A percentile compares a stretch with the other conserved stretches of the same genome.
Conservation (phyloP, 1,284 basidiomycete species). For the Ceratobasidium sp. region DNA sequence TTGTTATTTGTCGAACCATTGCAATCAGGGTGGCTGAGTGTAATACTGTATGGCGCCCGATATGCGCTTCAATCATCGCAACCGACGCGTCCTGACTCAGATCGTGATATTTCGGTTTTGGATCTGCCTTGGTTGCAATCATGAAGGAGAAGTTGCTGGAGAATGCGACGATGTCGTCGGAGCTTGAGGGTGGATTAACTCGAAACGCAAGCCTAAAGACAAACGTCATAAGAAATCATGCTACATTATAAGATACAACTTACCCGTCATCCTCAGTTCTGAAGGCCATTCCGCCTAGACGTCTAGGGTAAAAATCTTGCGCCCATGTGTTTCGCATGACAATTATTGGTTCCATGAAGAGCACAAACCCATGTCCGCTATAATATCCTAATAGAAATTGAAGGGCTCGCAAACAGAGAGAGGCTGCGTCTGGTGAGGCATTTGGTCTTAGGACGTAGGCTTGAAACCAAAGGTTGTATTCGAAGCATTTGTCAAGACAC, state of each 20-base stretch:
- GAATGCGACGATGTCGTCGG: no score
- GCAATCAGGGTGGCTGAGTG: conserved; percentile 3
- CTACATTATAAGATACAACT: background rate
- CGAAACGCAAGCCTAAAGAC: no score
- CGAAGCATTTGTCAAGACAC: background rate
- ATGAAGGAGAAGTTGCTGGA: background rate
- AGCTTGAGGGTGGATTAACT: no score
- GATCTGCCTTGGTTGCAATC: background rate
- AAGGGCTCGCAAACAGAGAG: background rate
- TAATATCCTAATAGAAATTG: background rate
- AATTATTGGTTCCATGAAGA: background rate
- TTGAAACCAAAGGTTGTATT: no score
- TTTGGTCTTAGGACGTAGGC: background rate
- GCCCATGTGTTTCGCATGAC: background rate
- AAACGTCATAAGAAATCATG: background rate
- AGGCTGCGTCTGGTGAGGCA: background rate
- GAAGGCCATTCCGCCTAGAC: background rate
- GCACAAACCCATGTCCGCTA: background rate
- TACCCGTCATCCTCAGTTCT: background rate
- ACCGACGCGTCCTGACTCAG: background rate
- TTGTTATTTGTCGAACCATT: background rate
- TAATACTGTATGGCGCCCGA: background rate
- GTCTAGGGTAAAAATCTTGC: background rate
- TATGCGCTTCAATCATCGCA: background rate
- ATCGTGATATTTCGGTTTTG: background rate